Conservation (phyloP, 2,329 filamentous ascomycete species). For the Xylariales sp. region DNA sequence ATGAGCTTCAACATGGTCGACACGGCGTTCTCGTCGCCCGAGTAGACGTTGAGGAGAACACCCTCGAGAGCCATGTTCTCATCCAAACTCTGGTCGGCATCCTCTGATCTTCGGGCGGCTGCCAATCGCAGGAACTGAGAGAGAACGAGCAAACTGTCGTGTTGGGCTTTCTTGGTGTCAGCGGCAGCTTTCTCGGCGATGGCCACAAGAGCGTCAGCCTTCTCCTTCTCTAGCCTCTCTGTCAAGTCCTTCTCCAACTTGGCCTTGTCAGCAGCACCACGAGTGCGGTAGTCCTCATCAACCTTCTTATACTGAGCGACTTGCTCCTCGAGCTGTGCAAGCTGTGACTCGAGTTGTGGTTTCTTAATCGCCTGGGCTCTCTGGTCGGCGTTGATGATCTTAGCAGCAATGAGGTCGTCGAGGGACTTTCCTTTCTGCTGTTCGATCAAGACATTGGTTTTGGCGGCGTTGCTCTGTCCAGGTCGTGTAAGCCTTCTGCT, state of each 20-base stretch:
- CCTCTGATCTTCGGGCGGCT: constrained; percentile 68
- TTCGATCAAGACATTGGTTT: constrained; percentile 64
- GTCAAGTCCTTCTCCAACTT: constrained; percentile 53
- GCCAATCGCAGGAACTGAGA: constrained; percentile 79
- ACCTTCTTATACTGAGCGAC: constrained; percentile 70
- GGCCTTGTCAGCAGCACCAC: constrained; percentile 53
- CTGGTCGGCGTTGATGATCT: constrained; percentile 77
- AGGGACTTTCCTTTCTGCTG: constrained; percentile 67
- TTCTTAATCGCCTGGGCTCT: constrained; percentile 75
- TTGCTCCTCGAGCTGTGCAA: constrained; percentile 69
- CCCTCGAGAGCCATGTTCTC: constrained; percentile 80
- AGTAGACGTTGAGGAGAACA: constrained; percentile 72
- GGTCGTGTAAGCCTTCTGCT: neutral
- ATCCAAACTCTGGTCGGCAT: constrained; percentile 58
- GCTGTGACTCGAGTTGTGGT: constrained; percentile 63
- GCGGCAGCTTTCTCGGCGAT: constrained; percentile 50
- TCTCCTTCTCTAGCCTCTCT: constrained; percentile 49
- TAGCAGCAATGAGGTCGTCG: constrained; percentile 65
- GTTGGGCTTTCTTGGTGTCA: constrained; percentile 51
- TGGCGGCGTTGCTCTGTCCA: constrained; percentile 61
- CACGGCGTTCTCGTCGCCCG: constrained; percentile 70
- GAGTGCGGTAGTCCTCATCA: constrained; percentile 64
- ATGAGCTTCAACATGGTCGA: constrained; percentile 73
- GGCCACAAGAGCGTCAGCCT: constrained; percentile 48
- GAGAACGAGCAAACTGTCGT: constrained; percentile 62